Evolutionary conservation across 1,139 yeast genomes (phyloP), one percentile per base, ranked within the genome.

Genomic region (Zygoascus sp.): DNA sequence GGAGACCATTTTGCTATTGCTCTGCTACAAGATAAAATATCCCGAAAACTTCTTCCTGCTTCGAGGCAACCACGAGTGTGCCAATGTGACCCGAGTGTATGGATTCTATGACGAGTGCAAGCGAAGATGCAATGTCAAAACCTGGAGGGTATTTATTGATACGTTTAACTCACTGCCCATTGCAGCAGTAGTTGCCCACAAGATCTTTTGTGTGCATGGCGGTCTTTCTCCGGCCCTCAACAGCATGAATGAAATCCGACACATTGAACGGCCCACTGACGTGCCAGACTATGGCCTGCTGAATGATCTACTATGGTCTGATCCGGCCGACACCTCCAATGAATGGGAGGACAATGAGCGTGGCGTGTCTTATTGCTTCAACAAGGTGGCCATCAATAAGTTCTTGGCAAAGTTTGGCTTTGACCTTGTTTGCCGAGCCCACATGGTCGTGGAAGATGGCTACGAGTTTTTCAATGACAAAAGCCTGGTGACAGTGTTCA

Each of bases 271-370:
- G 57, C 97, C 97, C 21, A 92, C 97, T 0, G 97, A 92, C 67
- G 96, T 92, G 35, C 97, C 97, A 1, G 97, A 92, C 69, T 88
- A 85, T 64, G 98, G 98, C 1, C 70, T 92, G 46, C 75, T 92
- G 45, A 90, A 89, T 65, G 98, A 92, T 67, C 72, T 92, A 57
- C 70, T 92, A 49, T 92, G 98, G 97, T 85, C 95, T 0, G 97
- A 92, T 65, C 98, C 97, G 0, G 92, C 96, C 2, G 97, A 90
- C 65, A 87, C 96, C 0, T 76, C 80, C 13, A 88, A 89, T 64
- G 97, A 90, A 66, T 92, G 97, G 97, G 97, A 90, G 65, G 97
- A 92, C 68, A 92, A 92, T 64, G 97, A 92, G 68, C 76, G 98
- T 52, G 98, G 98, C 13, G 97, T 92, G 3, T 83, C 94, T n/a